These are phyloP conservation scores for Cystobasidium tubakii DNA, from an alignment of 768 basidiomycete species.

Conservation along the genomic window DNA sequence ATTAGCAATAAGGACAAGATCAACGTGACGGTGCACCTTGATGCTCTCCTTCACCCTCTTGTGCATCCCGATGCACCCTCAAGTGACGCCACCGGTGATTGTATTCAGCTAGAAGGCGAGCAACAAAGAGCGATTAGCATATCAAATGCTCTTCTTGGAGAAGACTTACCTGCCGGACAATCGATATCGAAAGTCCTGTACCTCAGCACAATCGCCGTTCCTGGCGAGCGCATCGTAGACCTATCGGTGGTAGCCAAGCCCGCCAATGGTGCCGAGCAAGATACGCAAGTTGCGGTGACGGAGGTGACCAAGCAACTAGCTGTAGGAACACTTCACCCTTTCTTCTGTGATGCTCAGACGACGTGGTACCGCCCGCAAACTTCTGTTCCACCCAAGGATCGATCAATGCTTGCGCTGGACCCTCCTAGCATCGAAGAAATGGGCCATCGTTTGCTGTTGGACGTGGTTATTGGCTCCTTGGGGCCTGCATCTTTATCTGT, in stretches of 20 bases:
- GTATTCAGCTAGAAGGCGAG: background rate
- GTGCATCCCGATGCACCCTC: constrained; percentile 60
- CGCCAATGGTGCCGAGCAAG: constrained; percentile 41
- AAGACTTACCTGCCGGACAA: constrained; percentile 63
- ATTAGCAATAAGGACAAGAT: constrained; percentile 68
- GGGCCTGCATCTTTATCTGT: background rate
- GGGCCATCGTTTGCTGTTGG: background rate
- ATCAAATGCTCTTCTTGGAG: constrained; percentile 54
- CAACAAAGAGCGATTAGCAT: background rate
- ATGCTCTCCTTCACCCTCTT: constrained; percentile 72
- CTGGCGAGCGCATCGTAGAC: constrained; percentile 70
- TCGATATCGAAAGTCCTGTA: constrained; percentile 64
- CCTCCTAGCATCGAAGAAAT: background rate
- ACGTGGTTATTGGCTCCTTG: background rate
- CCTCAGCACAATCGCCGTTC: constrained; percentile 59
- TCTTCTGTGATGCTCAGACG: constrained; percentile 58
- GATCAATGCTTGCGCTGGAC: constrained; percentile 51
- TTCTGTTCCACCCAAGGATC: constrained; percentile 51
- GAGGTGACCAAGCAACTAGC: constrained; percentile 65
- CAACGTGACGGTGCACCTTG: constrained; percentile 63
- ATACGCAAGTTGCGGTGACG: constrained; percentile 48
- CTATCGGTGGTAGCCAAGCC: constrained; percentile 66
- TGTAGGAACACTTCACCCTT: constrained; percentile 63
- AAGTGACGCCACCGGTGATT: background rate
- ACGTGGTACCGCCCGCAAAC: constrained; percentile 54